phyloP scores from a whole-genome alignment of 306 rosid species.

The Castanea sativa region DNA sequence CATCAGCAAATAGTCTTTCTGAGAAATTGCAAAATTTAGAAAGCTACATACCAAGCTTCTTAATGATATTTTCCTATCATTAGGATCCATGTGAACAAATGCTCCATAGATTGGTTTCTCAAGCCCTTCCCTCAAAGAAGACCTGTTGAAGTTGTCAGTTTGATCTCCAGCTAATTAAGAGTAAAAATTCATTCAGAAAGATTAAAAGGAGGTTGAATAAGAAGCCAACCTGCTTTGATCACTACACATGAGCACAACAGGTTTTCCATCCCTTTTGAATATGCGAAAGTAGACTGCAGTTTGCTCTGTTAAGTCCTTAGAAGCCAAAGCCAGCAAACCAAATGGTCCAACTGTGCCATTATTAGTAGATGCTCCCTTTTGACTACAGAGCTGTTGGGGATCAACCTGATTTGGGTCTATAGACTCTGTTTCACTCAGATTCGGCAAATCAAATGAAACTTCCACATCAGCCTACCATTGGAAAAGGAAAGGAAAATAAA shows the following conservation, averaged over 20 bases:
- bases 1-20: not conserved
- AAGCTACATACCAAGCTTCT: constrained; percentile 56
- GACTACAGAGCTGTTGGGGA: constrained; percentile 45
- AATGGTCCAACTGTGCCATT: constrained; percentile 53
- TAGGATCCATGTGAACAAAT: constrained; percentile 46
- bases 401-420: constrained; percentile 36
- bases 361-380: constrained; percentile 30
- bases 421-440: constrained; percentile 35
- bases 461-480: constrained; percentile 54
- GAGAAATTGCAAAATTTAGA: too few relatives aligned
- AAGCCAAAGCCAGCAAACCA: constrained; percentile 57
- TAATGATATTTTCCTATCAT: constrained; percentile 41
- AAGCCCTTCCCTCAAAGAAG: constrained; percentile 50
- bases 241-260: constrained; percentile 64
- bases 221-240: constrained; percentile 61
- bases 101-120: constrained; percentile 56
- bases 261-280: constrained; percentile 36
- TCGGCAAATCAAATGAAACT: constrained; percentile 42
- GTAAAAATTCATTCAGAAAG: not conserved
- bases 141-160: constrained; percentile 31
- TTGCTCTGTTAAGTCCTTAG: constrained; percentile 47
- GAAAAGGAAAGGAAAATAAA: not conserved
- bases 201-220: not conserved
- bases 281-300: constrained; percentile 52
- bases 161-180: not conserved